A percentile compares a stretch with the other conserved stretches of the same genome.
phyloP scores from a whole-genome alignment of 495 filamentous ascomycete species.

The Staphylotrichum tortipilum region DNA sequence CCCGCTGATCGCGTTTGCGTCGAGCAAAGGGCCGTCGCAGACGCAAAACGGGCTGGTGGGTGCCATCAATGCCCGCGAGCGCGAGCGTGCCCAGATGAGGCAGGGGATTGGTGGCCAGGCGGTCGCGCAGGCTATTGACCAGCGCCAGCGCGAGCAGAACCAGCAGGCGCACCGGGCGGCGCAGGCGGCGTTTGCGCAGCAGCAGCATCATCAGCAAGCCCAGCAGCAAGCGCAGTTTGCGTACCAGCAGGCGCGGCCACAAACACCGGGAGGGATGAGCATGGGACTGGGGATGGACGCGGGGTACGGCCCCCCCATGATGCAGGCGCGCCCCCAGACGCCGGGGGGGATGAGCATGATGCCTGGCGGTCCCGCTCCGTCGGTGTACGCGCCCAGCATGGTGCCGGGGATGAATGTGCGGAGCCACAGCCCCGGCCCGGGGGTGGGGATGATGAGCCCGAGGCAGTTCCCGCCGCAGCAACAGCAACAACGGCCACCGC shows the following conservation, averaged over 20 bases:
- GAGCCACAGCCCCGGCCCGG: constrained; percentile 15
- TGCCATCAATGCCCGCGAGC: constrained; percentile 67
- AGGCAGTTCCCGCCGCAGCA: too few relatives aligned
- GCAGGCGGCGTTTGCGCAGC: constrained; percentile 26
- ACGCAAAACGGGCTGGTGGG: constrained; percentile 58
- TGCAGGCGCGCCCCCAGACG: background rate
- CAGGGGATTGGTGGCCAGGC: constrained; percentile 62
- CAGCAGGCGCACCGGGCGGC: constrained; percentile 32
- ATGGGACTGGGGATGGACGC: constrained; percentile 5
- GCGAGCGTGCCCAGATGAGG: constrained; percentile 63
- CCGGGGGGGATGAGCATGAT: constrained; percentile 6
- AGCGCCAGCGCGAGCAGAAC: constrained; percentile 55
- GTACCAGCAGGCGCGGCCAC: constrained; percentile 14
- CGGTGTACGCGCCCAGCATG: constrained; percentile 23
- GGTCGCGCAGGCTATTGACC: constrained; percentile 71
- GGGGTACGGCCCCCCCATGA: background rate
- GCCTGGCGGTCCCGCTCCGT: constrained; percentile 9
- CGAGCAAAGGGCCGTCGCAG: constrained; percentile 41
- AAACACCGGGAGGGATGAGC: background rate
- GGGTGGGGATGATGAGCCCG: constrained; percentile 12
- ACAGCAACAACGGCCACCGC: too few relatives aligned
- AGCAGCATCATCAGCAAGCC: too few relatives aligned
- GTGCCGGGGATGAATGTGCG: constrained; percentile 11
- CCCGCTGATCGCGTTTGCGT: constrained; percentile 66
- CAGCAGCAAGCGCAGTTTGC: constrained; percentile 28